Base-by-base conservation (phyloP, 164 flowering plant genomes). In the Vitis rupestris region DNA sequence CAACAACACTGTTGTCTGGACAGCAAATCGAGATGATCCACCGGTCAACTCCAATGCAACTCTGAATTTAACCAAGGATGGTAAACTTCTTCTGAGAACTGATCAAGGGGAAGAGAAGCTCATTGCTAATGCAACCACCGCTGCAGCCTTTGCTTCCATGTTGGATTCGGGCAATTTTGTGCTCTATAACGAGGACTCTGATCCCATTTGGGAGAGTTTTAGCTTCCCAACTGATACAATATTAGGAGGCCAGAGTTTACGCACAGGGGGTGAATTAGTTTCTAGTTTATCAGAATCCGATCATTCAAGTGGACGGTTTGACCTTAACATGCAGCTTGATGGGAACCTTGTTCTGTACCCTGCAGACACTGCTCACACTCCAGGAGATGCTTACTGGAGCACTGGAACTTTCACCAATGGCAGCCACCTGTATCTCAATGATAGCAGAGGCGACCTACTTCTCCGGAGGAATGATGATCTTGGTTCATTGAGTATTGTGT, bases 281-380 rank as follows among this genome's bases (percentile, higher is more conserved):
- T 72, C 70, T 3, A 53, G 70, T 54, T 13, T 19, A 7, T 61
- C 75, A 3, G 53, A 50, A 44, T 52, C 50, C 2, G 16, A 61
- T 47, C 66, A 57, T 31, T 60, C 61, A 17, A 17, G 14, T 5
- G 70, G 66, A 10, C 2, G 16, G 9, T 72, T 72, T 52, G 47
- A 44, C 15, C 66, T 72, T 11, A 2, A 2, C 8, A 61, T 72
- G 66, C 70, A 72, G 49, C 3, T 1, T 3, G 55, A 70, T 31
- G 74, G 78, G 0, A 48, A 65, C 52, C 70, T 75, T 48, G 66
- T 65, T 12, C 23, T 4, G 44, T 65, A 69, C 27, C 65, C 72
- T 3, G 49, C 13, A 16, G 19, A 57, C 29, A 7, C 19, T 11
- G 0, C 12, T 17, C 11, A 3, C 15, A 2, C 52, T 14, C 11